Percentiles rank a stretch among this genome's conserved stretches.
These are phyloP conservation scores for Colletotrichum nymphaeae DNA, from an alignment of 2,329 filamentous ascomycete species.

Conservation along the genomic window DNA sequence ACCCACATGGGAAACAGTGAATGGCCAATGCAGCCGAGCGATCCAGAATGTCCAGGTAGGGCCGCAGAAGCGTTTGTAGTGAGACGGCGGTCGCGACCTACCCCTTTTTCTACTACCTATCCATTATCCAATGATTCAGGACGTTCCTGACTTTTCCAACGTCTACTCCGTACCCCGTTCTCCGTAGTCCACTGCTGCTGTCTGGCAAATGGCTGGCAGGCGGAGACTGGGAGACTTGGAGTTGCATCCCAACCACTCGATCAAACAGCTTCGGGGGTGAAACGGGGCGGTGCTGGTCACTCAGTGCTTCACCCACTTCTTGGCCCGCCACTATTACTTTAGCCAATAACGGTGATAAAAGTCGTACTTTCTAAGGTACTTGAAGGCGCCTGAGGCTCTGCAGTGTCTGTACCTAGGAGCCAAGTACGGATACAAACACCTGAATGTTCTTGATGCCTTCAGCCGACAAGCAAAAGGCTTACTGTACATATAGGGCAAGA, in stretches of 20 bases:
- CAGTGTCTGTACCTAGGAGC: neutral
- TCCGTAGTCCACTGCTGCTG: neutral
- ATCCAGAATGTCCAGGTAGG: neutral
- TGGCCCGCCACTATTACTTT: neutral
- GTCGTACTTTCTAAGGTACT: neutral
- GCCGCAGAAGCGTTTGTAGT: neutral
- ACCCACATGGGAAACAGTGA: neutral
- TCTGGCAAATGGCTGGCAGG: neutral
- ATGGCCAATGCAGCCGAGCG: neutral
- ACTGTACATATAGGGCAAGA: neutral
- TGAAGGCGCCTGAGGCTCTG: neutral
- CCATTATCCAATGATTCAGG: no score
- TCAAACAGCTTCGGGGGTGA: conserved; percentile 20
- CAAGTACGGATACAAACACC: neutral
- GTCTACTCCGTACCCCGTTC: no score
- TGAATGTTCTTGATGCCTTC: neutral
- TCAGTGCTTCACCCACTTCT: conserved; percentile 19
- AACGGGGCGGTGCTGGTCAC: conserved; percentile 27
- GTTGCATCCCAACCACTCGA: conserved; percentile 24
- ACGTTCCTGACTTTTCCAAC: no score
- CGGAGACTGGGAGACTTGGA: neutral
- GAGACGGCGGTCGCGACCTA: conserved; percentile 5
- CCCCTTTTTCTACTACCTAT: neutral
- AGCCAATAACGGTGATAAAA: neutral
- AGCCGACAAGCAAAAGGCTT: neutral